These are phyloP conservation scores for Pichia sorboxylosa DNA, from an alignment of 1,139 yeast species.

Conservation along the genomic window DNA sequence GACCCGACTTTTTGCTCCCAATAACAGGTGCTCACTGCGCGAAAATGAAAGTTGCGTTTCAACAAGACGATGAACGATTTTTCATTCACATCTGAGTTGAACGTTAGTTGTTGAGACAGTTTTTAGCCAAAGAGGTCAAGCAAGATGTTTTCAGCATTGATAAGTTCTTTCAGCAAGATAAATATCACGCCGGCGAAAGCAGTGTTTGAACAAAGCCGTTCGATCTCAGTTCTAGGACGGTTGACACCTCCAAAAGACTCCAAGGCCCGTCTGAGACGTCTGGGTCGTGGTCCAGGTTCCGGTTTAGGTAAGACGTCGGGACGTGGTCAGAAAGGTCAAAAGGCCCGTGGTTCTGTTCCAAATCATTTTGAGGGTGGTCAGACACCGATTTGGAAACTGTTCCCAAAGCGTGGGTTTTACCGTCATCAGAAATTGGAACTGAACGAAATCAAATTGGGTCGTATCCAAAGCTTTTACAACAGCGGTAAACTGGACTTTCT, in stretches of 20 bases:
- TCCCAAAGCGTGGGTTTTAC: constrained; percentile 80
- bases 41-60: too few relatives aligned
- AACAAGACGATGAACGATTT: too few relatives aligned
- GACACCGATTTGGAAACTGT: constrained; percentile 79
- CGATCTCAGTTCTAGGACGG: constrained; percentile 18
- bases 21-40: too few relatives aligned
- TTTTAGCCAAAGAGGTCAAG: too few relatives aligned
- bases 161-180: constrained; percentile 1
- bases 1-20: too few relatives aligned
- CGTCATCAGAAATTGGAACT: constrained; percentile 33
- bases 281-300: constrained; percentile 96
- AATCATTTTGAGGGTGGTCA: constrained; percentile 99
- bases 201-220: constrained; percentile 14
- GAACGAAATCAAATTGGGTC: constrained; percentile 43
- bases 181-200: too few relatives aligned
- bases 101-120: too few relatives aligned
- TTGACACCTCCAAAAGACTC: constrained; percentile 24
- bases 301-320: constrained; percentile 92
- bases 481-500: constrained; percentile 54
- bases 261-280: constrained; percentile 43
- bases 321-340: constrained; percentile 98
- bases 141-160: constrained; percentile 2
- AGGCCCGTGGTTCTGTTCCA: constrained; percentile 84
- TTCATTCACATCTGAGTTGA: too few relatives aligned
- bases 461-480: constrained; percentile 52